These are phyloP conservation scores for Venturia aucupariae DNA, from an alignment of 2,329 filamentous ascomycete genomes.

Conservation along the genomic window DNA sequence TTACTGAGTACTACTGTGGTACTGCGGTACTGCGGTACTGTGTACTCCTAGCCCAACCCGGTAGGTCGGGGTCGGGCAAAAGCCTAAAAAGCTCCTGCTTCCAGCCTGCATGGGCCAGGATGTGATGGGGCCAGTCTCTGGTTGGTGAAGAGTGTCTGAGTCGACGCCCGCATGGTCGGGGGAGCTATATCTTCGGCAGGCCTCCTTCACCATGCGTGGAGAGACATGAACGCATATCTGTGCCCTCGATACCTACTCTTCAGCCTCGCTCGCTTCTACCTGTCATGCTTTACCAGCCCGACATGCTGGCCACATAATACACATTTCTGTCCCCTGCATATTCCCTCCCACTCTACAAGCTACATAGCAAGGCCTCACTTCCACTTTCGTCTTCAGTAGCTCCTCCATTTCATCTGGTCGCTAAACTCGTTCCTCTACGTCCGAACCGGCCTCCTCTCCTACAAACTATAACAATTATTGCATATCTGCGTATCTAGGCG, in stretches of 20 bases:
- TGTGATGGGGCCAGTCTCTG: conserved; percentile 1
- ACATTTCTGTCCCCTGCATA: neutral
- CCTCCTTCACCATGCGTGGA: neutral
- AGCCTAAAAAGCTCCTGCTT: neutral
- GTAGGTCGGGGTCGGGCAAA: neutral
- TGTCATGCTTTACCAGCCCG: neutral
- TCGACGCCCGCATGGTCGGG: neutral
- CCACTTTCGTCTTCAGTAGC: conserved; percentile 1
- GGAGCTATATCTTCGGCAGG: neutral
- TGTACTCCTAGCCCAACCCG: neutral
- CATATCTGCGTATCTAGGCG: neutral
- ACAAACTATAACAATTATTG: neutral
- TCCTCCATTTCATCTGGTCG: neutral
- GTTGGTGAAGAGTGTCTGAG: neutral
- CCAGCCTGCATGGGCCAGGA: neutral
- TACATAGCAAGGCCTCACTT: neutral
- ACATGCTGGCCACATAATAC: conserved; percentile 3
- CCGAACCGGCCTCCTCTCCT: neutral
- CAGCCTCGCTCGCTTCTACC: neutral
- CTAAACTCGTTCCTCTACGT: neutral
- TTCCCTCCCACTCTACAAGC: neutral
- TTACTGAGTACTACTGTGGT: no score
- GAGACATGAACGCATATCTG: neutral
- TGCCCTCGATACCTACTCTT: neutral
- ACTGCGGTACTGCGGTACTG: no score